Base-by-base conservation (phyloP, 805 yeast species). In the Ogataea ganodermae region DNA sequence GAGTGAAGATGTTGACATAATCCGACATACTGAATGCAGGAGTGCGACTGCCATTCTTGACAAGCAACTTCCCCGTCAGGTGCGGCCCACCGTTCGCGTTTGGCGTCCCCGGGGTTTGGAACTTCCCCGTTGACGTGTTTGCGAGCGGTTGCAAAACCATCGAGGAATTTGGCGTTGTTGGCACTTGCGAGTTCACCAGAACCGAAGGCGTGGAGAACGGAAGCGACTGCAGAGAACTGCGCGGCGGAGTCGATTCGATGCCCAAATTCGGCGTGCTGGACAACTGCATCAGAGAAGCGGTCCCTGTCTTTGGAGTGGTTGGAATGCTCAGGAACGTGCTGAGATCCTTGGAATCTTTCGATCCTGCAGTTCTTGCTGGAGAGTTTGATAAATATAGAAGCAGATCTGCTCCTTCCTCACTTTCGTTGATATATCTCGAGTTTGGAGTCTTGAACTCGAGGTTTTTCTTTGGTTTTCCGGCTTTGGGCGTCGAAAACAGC, bases 1-100 rank as follows among this genome's bases (percentile, higher is more conserved):
- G 94, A 1, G 91, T 82, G 61, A 84, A 83, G 52, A 86, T 75
- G 61, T 88, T 85, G 31, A 89, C 85, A 62, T 86, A 88, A 62
- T 88, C 96, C 61, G 81, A 83, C 83, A 88, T 80, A 65, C 88
- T 87, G 69, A 88, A 87, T 2, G 84, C 86, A 1, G 85, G 85
- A 0, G 87, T 84, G 53, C 67, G 66, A 30, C 57, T 58, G 4
- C 57, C 58, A 14, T 7, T 76, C 65, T 44, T 41, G 39, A 39
- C 54, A 31, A 51, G 38, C 18, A 41, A 48, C 27, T 46, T 54
- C 33, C 51, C 49, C 28, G 45, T 35, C 24, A 45, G 35, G 13
- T 38, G 42, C 38, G 38, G n/a, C 8, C 36, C 40, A 27, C 47
- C 53, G 23, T 48, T 53, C n/a, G n/a, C n/a, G 37, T 45, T 50